Evolutionary conservation across 2,329 filamentous ascomycete species (phyloP).

Genomic region (Leptographium galeiforme): DNA sequence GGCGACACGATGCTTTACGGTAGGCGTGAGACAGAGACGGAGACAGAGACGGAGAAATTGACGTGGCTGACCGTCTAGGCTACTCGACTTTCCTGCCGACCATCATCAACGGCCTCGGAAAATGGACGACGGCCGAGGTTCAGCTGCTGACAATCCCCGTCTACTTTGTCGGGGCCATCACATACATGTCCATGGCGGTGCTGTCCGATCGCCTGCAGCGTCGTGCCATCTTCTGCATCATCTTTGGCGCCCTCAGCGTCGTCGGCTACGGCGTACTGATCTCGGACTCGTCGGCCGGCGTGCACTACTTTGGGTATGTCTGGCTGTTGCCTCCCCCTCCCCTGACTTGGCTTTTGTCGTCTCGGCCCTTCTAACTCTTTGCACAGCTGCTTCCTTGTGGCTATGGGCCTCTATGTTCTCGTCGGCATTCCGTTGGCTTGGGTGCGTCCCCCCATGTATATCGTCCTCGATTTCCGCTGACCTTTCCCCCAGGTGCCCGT

Average conservation of each 20-base stretch:
- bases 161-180: slow-evolving; percentile 58
- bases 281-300: slow-evolving; percentile 42
- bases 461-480: neutral
- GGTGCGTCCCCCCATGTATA: neutral
- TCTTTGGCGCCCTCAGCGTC: slow-evolving; percentile 49
- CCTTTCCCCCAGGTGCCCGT: slow-evolving; percentile 38
- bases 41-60: slow-evolving; percentile 10
- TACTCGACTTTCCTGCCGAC: slow-evolving; percentile 69
- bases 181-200: slow-evolving; percentile 52
- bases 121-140: slow-evolving; percentile 49
- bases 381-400: slow-evolving; percentile 54
- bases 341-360: neutral
- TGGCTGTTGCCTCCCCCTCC: too few relatives aligned
- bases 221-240: slow-evolving; percentile 49
- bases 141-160: slow-evolving; percentile 70
- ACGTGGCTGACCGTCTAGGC: slow-evolving; percentile 24
- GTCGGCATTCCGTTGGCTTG: slow-evolving; percentile 44
- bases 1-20: slow-evolving; percentile 63
- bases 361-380: neutral
- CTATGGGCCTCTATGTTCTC: slow-evolving; percentile 53
- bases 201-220: slow-evolving; percentile 55
- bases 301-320: slow-evolving; percentile 52
- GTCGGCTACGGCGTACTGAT: slow-evolving; percentile 58
- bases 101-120: slow-evolving; percentile 57
- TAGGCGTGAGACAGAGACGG: neutral